Base-by-base conservation (phyloP, 192 early-diverging fungal genomes). In the Diversispora eburnea region DNA sequence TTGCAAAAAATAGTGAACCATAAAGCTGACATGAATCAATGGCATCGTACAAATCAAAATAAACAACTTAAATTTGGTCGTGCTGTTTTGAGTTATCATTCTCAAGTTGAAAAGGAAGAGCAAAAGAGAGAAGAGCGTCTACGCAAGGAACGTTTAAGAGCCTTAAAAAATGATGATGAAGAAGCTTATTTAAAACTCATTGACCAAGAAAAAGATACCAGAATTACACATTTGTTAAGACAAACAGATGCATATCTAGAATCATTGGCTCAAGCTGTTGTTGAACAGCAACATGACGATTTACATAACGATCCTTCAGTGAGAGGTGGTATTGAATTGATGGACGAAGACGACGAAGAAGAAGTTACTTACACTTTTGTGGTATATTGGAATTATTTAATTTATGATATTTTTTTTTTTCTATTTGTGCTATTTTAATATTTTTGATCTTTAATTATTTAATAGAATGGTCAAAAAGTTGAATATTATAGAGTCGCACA, bases 81-180 rank as follows among this genome's bases (percentile, higher is more conserved):
- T 42, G 80, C 87, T 15, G 91, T 98, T 41, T 61, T 90, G 57
- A 82, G 88, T 45, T 89, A 89, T 83, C 96, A 98, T 76, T 75
- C 81, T 19, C 86, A 90, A 55, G 87, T 93, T 60, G 92, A 94
- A 76, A 95, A 95, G 80, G 98, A 99, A 76, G 98, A 99, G 77
- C 89, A 92, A 78, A 93, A 93, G 83, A 91, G 93, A 61, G 81
- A 85, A 25, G 91, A 94, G 78, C 86, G 91, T 56, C 80, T 95
- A 15, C 89, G 91, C 5, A 89, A 94, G 79, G 98, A 99, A 84
- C 94, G 98, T 94, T 84, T 99, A 41, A 88, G 91, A 75, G 98
- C 98, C 33, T 87, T 99, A 75, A 95, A 93, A 85, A 93, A 90
- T 60, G 94, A 97, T 84, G 95, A 99, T 82, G 98, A 99, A 80